phyloP scores from a whole-genome alignment of 148 eudicot species.

The Heliamphora exappendiculata region DNA sequence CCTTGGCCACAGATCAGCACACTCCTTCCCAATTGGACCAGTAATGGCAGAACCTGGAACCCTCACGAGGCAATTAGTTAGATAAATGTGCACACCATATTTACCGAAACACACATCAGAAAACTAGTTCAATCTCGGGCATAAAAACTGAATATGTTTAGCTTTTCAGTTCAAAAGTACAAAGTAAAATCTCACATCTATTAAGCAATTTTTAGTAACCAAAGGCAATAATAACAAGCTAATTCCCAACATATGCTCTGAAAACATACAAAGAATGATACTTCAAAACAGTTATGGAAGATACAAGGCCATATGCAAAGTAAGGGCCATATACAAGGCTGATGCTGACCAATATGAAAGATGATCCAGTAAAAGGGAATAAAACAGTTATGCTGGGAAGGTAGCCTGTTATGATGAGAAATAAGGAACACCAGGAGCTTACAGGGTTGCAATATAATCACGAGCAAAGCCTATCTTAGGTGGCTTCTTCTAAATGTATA shows the following conservation, averaged over 20 bases:
- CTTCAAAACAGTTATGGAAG: background rate
- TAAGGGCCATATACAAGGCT: too few relatives aligned
- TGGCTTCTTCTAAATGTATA: too few relatives aligned
- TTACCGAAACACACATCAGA: background rate
- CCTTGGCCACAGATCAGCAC: slow-evolving; percentile 71
- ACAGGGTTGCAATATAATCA: too few relatives aligned
- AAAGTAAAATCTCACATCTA: too few relatives aligned
- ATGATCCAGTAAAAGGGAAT: too few relatives aligned
- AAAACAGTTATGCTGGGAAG: too few relatives aligned
- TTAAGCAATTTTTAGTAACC: background rate
- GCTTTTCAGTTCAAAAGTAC: background rate
- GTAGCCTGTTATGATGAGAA: too few relatives aligned
- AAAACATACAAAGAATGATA: background rate
- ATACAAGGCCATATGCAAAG: too few relatives aligned
- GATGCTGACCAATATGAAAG: too few relatives aligned
- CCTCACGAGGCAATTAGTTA: background rate
- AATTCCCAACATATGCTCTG: background rate
- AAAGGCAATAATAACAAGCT: background rate
- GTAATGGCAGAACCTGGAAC: background rate
- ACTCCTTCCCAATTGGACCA: slow-evolving; percentile 32
- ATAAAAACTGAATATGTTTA: background rate
- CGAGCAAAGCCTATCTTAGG: too few relatives aligned
- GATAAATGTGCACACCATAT: background rate
- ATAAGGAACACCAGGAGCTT: too few relatives aligned
- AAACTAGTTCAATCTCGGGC: background rate